Base-by-base conservation (phyloP, 768 basidiomycete genomes). In the Clitopilus hobsonii region DNA sequence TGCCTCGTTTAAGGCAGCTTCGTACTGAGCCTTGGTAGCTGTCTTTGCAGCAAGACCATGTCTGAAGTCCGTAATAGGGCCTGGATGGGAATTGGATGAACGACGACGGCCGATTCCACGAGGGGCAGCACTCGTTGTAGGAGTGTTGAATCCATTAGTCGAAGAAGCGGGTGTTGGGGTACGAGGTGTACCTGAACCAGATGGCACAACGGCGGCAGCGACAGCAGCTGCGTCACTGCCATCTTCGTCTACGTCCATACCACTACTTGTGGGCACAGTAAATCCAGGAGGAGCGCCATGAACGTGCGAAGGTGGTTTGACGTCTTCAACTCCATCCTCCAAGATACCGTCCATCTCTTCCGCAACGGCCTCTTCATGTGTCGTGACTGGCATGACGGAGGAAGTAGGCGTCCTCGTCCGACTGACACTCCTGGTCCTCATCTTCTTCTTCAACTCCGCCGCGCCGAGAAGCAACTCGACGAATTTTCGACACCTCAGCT, bases 401-500 rank as follows among this genome's bases (percentile, higher is more conserved):
- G 41, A 45, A 23, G 6, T 45, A 23, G 41, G 41, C 3, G 41
- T 45, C 41, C 5, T 23, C 8, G 18, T 30, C 26, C 55, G 38
- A 10, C 49, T 13, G 10, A 36, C 55, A 38, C 14, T 32, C 18
- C 71, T 26, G 66, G 68, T 56, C 76, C 47, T 76, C 72, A 84
- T 79, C 60, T 72, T 77, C 70, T 87, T 86, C 73, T 84, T 82
- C 57, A 88, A 71, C 57, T 86, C 88, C 5, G 83, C 78, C 8
- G 89, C 84, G 59, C 85, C 82, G 60, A 92, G 64, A 13, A 91
- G 80, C 25, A 92, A 78, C 68, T 94, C 92, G 45, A 94, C 84
- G 62, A 94, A 92, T 69, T 88, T 90, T 61, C 91, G 80, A 70
- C 91, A 91, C 23, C 86, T 81, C 61, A 95, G 69, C 67, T 89